Percentiles rank a stretch among this genome's conserved stretches.
phyloP scores from a whole-genome alignment of 1,284 basidiomycete genomes.

The Fomes fomentarius region DNA sequence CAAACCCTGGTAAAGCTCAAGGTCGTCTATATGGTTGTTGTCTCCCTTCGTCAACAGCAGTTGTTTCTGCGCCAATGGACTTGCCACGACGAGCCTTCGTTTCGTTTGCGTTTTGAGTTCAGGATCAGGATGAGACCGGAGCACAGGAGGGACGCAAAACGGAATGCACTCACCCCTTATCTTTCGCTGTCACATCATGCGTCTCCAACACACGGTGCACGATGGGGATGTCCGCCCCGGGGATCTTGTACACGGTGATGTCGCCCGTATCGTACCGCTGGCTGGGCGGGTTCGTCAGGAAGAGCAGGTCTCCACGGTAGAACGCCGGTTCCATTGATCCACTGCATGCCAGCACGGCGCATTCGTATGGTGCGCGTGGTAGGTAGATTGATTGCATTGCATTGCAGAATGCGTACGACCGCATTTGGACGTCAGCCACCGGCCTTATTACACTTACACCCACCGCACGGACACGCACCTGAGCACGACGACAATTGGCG shows the following conservation, averaged over 20 bases:
- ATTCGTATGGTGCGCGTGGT: no score
- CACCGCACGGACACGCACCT: constrained; percentile 53
- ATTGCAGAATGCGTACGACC: no score
- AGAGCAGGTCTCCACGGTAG: constrained; percentile 93
- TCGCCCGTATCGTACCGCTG: constrained; percentile 86
- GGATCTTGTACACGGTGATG: constrained; percentile 95
- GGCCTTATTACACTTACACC: no score
- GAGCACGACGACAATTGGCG: constrained; percentile 95
- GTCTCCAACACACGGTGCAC: constrained; percentile 94
- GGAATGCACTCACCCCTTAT: constrained; percentile 31
- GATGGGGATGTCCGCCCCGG: constrained; percentile 89
- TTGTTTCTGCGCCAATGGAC: constrained; percentile 51
- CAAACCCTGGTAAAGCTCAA: constrained; percentile 85
- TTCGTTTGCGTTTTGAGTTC: no score
- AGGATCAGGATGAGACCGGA: no score
- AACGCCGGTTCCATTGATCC: constrained; percentile 99
- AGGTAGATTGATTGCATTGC: no score
- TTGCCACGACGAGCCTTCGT: constrained; percentile 26
- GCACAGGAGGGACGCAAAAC: no score
- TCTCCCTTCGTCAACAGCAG: constrained; percentile 93
- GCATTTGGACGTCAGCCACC: no score
- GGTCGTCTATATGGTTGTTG: constrained; percentile 89
- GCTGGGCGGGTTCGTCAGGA: constrained; percentile 83
- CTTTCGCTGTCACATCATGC: constrained; percentile 54
- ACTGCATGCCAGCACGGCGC: no score